Evolutionary conservation across 2,329 filamentous ascomycete genomes (phyloP).

Genomic region (Kalmusia sp.): DNA sequence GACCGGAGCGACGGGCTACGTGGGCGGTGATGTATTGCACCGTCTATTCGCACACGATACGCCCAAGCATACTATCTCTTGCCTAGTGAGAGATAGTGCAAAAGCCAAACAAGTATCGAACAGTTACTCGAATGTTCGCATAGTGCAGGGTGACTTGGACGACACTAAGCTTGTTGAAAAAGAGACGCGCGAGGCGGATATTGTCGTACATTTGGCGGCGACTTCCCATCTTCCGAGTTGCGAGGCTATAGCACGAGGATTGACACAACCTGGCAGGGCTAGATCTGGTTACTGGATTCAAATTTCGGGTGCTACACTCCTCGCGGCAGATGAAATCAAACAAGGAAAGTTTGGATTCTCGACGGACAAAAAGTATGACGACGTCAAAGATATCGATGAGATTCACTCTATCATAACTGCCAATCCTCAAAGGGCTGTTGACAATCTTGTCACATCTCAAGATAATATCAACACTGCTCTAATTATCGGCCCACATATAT

Average conservation of each 20-base stretch:
- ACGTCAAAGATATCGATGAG: slow-evolving; percentile 2
- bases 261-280: background rate
- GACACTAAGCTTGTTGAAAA: slow-evolving; percentile 10
- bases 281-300: slow-evolving; percentile 5
- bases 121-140: slow-evolving; percentile 7
- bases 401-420: slow-evolving; percentile 3
- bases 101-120: background rate
- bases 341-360: slow-evolving; percentile 1
- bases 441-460: slow-evolving; percentile 21
- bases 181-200: slow-evolving; percentile 9
- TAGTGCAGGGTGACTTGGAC: slow-evolving; percentile 11
- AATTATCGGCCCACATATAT: slow-evolving; percentile 69
- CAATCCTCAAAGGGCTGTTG: slow-evolving; percentile 19
- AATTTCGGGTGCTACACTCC: slow-evolving; percentile 11
- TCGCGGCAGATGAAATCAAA: slow-evolving; percentile 9
- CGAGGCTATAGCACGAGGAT: slow-evolving; percentile 6
- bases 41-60: background rate
- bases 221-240: slow-evolving; percentile 7
- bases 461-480: slow-evolving; percentile 45
- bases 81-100: background rate
- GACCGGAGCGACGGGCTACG: slow-evolving; percentile 14
- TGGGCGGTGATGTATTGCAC: slow-evolving; percentile 10
- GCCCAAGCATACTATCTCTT: background rate
- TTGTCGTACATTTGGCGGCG: slow-evolving; percentile 10
- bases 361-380: slow-evolving; percentile 3